Evolutionary conservation across 805 yeast genomes (phyloP).

Genomic region (Barnettozyma vustinii): DNA sequence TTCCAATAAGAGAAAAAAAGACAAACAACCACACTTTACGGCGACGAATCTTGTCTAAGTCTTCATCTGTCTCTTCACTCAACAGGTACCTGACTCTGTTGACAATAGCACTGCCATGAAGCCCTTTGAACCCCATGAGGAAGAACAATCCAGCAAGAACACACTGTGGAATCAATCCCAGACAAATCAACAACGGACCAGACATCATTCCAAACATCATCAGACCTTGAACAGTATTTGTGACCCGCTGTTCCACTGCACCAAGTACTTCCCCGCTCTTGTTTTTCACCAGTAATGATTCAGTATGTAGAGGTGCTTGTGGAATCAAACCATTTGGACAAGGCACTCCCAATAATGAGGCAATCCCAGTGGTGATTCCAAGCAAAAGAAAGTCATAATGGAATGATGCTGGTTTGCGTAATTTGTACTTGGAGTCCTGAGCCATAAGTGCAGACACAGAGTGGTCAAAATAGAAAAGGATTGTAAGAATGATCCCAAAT

Average conservation of each 20-base stretch:
- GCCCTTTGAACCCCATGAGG: slow-evolving; percentile 84
- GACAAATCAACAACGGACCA: slow-evolving; percentile 73
- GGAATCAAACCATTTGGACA: slow-evolving; percentile 97
- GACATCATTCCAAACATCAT: slow-evolving; percentile 84
- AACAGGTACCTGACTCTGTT: slow-evolving; percentile 55
- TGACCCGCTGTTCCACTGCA: slow-evolving; percentile 86
- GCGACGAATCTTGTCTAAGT: slow-evolving; percentile 28
- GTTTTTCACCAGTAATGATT: slow-evolving; percentile 54
- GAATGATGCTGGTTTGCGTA: slow-evolving; percentile 82
- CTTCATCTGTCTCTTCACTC: slow-evolving; percentile 25
- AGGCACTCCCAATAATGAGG: slow-evolving; percentile 88
- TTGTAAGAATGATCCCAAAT: slow-evolving; percentile 80
- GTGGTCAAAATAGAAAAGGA: slow-evolving; percentile 90
- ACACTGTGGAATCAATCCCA: slow-evolving; percentile 87
- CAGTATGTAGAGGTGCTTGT: slow-evolving; percentile 93
- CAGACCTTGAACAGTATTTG: slow-evolving; percentile 81
- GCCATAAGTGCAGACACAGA: slow-evolving; percentile 92
- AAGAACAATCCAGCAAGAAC: slow-evolving; percentile 89
- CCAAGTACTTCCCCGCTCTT: slow-evolving; percentile 17
- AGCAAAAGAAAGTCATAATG: slow-evolving; percentile 88
- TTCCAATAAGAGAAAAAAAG: slow-evolving; percentile 56
- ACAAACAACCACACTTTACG: slow-evolving; percentile 48
- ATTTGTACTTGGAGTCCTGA: slow-evolving; percentile 74
- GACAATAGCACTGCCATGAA: slow-evolving; percentile 61
- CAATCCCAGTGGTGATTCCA: slow-evolving; percentile 80